Base-by-base conservation (phyloP, 768 basidiomycete species). In the Strobilomyces confusus region DNA sequence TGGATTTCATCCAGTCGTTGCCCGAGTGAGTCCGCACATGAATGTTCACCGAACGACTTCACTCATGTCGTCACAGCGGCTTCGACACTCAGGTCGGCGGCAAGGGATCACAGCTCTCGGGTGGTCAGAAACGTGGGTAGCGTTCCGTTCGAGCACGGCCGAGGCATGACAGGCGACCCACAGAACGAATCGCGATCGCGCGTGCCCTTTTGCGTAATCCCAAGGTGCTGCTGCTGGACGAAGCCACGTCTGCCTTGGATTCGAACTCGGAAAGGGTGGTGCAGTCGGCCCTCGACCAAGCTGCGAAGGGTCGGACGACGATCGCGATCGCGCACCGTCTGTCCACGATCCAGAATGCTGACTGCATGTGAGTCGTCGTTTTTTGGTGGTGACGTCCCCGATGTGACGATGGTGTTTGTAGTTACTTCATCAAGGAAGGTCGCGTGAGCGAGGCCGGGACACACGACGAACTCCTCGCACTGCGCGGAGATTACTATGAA, bases 321-420 rank as follows among this genome's bases (percentile, higher is more conserved):
- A 87, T 95, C 53, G 89, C 95, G 17, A 95, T 99, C 57, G 95
- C 95, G 2, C 97, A 98, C 72, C 81, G 97, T 49, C 72, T 99
- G 52, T 90, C 89, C 15, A 93, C 91, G 4, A 95, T 97, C 58
- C 92, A 95, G 69, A 90, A 92, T 61, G 92, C 92, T 14, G 85
- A 95, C 68, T 76, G 82, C 69, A 97, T 97, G 84, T 89, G 68
- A 69, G 84, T 73, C 33, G 12, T 50, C n/a, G n/a, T n/a, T n/a
- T n/a, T n/a, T n/a, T n/a, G n/a, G n/a, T n/a, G n/a, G n/a, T n/a
- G n/a, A n/a, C n/a, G n/a, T n/a, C n/a, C n/a, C n/a, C n/a, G n/a
- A n/a, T n/a, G n/a, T n/a, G n/a, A n/a, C n/a, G n/a, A n/a, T n/a
- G n/a, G n/a, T n/a, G n/a, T n/a, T n/a, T n/a, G n/a, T n/a, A n/a